Base-by-base conservation (phyloP, 1,284 basidiomycete genomes). In the Ceratobasidium sp. region DNA sequence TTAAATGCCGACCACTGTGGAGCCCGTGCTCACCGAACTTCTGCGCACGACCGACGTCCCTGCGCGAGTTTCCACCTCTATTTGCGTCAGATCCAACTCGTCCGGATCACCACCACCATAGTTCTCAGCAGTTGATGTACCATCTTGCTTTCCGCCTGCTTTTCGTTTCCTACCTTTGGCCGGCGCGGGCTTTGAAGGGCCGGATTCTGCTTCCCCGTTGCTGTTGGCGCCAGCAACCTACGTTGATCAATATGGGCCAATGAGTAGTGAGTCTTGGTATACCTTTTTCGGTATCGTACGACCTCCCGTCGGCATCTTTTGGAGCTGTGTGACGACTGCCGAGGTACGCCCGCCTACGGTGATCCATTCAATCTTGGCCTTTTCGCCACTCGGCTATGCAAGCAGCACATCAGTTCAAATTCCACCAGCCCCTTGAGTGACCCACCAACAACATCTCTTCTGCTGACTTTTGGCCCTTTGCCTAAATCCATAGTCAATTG, bases 261-360 rank as follows among this genome's bases (percentile, higher is more conserved):
- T 43, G 13, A 41, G 27, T 19, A 27, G 27, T 2, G 29, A 51
- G 5, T 11, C 24, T 14, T 48, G 19, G 14, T n/a, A 68, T 68
- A 68, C 65, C 51, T 68, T 68, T 56, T 56, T 68, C 14, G 22
- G 8, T 34, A 46, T 16, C 5, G 48, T 37, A 6, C 65, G 65
- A 11, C 65, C 65, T 56, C 51, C 65, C 6, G 29, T 13, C 24
- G 65, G 65, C 65, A 68, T 68, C 24, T 39, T 68, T 79, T 94
- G 93, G 1, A 94, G 83, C 80, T 92, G 88, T 9, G 82, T 81
- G 1, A 94, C 89, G 76, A 88, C 90, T 2, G 92, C 93, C 0
- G 91, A 92, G 0, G 94, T 95, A 16, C 93, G 84, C 0, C 94
- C 93, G 3, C 91, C 92, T 9, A 95, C 91, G 0, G 90, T 93